phyloP scores from a whole-genome alignment of 2,329 filamentous ascomycete species.

The Colletotrichum sp. region DNA sequence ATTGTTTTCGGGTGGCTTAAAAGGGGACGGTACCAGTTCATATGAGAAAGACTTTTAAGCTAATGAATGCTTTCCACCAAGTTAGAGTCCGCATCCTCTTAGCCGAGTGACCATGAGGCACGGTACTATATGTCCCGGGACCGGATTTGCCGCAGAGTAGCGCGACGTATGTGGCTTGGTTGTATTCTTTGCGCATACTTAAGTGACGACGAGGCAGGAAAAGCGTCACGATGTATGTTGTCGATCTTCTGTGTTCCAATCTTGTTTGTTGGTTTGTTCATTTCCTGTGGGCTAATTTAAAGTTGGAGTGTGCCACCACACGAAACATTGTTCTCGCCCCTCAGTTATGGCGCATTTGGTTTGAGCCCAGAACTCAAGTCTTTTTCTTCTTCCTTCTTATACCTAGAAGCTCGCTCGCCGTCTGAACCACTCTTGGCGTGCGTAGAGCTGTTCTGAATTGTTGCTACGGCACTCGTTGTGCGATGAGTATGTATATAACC shows the following conservation, averaged over 20 bases:
- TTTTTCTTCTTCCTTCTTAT: not conserved
- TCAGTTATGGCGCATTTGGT: not conserved
- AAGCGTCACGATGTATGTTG: not conserved
- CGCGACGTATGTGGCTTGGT: not conserved
- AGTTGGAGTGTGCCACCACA: too few relatives aligned
- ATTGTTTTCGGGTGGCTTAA: too few relatives aligned
- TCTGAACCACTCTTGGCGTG: not conserved
- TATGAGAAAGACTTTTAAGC: too few relatives aligned
- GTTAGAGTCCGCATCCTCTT: fast-evolving
- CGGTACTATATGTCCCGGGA: fast-evolving
- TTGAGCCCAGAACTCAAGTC: fast-evolving
- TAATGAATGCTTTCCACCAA: too few relatives aligned
- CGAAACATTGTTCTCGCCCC: not conserved
- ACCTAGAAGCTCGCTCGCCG: fast-evolving
- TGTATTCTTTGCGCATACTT: not conserved
- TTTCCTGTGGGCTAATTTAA: too few relatives aligned
- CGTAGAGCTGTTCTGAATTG: not conserved
- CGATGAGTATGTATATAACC: fast-evolving
- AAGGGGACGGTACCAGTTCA: too few relatives aligned
- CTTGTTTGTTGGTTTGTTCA: not conserved
- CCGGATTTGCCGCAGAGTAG: fast-evolving
- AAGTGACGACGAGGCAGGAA: too few relatives aligned
- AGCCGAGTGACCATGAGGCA: not conserved
- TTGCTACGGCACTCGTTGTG: not conserved
- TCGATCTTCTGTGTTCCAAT: not conserved